A percentile compares a stretch with the other conserved stretches of the same genome.
Conservation (phyloP, 1,284 basidiomycete species). For the Ceratobasidium sp. region DNA sequence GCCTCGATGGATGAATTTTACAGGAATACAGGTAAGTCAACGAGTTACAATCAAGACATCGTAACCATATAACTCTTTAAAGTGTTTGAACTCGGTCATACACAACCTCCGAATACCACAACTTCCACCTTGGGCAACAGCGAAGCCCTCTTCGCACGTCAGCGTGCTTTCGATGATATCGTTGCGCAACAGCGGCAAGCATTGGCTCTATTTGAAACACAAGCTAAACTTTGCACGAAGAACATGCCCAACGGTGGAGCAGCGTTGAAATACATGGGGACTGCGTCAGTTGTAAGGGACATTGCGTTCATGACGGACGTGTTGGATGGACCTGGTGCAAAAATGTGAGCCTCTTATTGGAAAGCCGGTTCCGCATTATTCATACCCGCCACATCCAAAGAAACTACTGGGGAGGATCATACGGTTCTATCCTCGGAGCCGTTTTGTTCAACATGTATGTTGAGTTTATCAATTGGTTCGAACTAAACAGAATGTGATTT, state of each 20-base stretch:
- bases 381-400: conserved; percentile 3
- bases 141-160: conserved; percentile 13
- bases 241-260: conserved; percentile 58
- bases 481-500: neutral
- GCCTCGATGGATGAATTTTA: conserved; percentile 39
- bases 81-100: conserved; percentile 41
- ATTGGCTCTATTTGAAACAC: conserved; percentile 56
- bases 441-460: conserved; percentile 55
- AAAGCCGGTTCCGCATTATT: neutral
- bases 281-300: conserved; percentile 62
- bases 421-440: conserved; percentile 53
- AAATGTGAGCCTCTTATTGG: conserved; percentile 57
- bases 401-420: conserved; percentile 50
- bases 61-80: neutral
- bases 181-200: conserved; percentile 39
- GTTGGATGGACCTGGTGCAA: conserved; percentile 61
- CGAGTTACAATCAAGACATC: no score
- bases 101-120: conserved; percentile 33
- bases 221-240: conserved; percentile 59
- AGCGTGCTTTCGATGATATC: conserved; percentile 42
- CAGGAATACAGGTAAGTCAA: conserved; percentile 29
- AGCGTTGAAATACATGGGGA: conserved; percentile 62
- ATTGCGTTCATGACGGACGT: conserved; percentile 61
- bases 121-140: neutral
- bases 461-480: neutral